These are phyloP conservation scores for Clitocybe nebularis DNA, from an alignment of 1,284 basidiomycete genomes.

Conservation along the genomic window DNA sequence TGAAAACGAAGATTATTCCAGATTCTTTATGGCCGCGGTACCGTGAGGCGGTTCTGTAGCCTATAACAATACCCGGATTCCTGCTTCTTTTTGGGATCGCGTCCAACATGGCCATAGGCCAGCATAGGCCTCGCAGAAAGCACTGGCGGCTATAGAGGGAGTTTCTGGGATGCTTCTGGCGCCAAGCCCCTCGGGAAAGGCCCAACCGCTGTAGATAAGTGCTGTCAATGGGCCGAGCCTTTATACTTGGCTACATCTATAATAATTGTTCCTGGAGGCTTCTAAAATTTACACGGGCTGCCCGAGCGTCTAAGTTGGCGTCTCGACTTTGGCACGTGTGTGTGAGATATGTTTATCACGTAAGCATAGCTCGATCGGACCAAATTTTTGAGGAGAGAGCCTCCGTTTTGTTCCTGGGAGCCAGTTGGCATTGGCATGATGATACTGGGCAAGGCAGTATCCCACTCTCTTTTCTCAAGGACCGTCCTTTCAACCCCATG, in stretches of 20 bases:
- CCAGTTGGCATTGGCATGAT: slow-evolving; percentile 5
- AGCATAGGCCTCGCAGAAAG: neutral
- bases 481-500: slow-evolving; percentile 6
- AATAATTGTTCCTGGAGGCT: too few relatives aligned
- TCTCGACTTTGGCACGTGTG: too few relatives aligned
- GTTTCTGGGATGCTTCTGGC: slow-evolving; percentile 1
- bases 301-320: too few relatives aligned
- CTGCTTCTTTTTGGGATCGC: neutral
- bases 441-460: slow-evolving; percentile 18
- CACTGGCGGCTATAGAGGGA: neutral
- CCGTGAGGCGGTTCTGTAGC: neutral
- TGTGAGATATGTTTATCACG: neutral
- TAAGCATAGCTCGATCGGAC: neutral
- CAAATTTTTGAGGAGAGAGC: neutral
- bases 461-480: slow-evolving; percentile 10
- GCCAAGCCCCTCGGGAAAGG: neutral
- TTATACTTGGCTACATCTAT: too few relatives aligned
- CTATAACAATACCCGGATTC: neutral
- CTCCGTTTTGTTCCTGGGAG: neutral
- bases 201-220: too few relatives aligned
- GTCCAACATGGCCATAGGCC: neutral
- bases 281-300: too few relatives aligned
- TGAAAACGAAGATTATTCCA: neutral
- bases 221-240: too few relatives aligned
- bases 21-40: neutral